phyloP scores from a whole-genome alignment of 352 stramenopile genomes.

The Phytophthora melonis region DNA sequence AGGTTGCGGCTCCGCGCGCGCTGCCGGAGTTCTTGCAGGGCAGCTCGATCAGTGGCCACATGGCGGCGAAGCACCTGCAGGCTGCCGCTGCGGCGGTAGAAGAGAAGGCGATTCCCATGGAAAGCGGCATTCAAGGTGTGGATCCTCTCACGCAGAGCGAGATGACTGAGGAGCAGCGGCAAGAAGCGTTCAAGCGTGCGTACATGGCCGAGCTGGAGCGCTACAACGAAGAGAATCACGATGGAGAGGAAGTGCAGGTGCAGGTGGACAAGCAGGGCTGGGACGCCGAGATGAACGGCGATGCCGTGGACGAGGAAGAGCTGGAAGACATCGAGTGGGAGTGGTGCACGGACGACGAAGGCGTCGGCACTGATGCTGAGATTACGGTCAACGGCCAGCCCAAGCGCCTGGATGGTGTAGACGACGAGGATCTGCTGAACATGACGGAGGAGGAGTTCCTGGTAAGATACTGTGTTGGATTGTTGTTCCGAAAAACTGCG shows the following conservation, averaged over 20 bases:
- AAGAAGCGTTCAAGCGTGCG: conserved; percentile 84
- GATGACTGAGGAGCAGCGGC: conserved; percentile 84
- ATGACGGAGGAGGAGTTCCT: conserved; percentile 91
- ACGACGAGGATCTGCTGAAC: conserved; percentile 82
- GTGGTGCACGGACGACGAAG: conserved; percentile 73
- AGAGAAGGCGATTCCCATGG: conserved; percentile 45
- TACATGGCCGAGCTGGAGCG: conserved; percentile 87
- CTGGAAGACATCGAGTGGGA: conserved; percentile 89
- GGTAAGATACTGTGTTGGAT: conserved; percentile 44
- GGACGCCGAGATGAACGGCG: conserved; percentile 86
- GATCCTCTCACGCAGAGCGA: conserved; percentile 62
- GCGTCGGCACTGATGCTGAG: conserved; percentile 55
- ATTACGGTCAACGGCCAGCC: conserved; percentile 72
- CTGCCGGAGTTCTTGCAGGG: conserved; percentile 85
- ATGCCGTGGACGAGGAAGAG: conserved; percentile 76
- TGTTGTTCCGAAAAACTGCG: background rate
- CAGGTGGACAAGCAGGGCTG: conserved; percentile 86
- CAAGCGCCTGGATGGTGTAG: conserved; percentile 73
- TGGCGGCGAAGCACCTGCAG: conserved; percentile 85
- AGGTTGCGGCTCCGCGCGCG: conserved; percentile 65
- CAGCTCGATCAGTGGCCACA: conserved; percentile 89
- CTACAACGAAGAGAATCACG: conserved; percentile 88
- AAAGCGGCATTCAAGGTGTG: conserved; percentile 59
- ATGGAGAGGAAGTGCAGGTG: conserved; percentile 80
- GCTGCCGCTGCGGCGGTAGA: conserved; percentile 38